Base-by-base conservation (phyloP, 2,329 filamentous ascomycete genomes). In the Alternaria alternata region DNA sequence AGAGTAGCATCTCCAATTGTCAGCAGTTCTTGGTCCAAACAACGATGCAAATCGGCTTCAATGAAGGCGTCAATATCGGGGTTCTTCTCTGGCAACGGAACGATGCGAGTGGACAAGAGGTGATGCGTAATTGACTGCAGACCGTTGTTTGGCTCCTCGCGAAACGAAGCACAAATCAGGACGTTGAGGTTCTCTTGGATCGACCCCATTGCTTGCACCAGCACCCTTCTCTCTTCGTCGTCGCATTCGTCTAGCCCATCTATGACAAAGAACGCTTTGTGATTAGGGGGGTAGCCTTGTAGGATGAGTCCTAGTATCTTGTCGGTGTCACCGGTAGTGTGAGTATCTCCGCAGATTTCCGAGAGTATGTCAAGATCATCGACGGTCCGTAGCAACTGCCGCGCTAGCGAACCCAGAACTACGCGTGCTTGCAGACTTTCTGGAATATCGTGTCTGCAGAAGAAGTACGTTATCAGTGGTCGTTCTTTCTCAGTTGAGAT, bases 201-300 rank as follows among this genome's bases (percentile, higher is more conserved):
- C 20, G 61, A 43, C 43, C 30, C 54, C 2, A 77, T 4, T 51
- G 61, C 59, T 36, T 59, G n/a, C 24, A 70, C 52, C 1, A 74
- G n/a, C 8, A 20, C 55, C 3, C 64, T 51, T 56, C 52, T 61
- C 6, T 66, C 64, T 7, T 36, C 14, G n/a, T 58, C 22, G 7
- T 65, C 52, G 60, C 74, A 79, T 55, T 78, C 70, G 62, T 79
- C 73, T 11, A 80, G 39, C 9, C 78, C 78, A 34, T 80, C 75
- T 14, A 80, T 32, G 7, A 80, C 63, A 28, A 79, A 57, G 57
- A 76, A 79, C 5, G 63, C 64, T 65, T 66, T 65, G n/a, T 26
- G 3, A 20, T 36, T 53, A 44, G 60, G 48, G 6, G 66, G 48
- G 51, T 71, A 65, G 43, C 38, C 51, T 20, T 52, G 39, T 36